A percentile compares a stretch with the other conserved stretches of the same genome.
Conservation (phyloP, 2,329 filamentous ascomycete genomes). For the Aureobasidium sp. region DNA sequence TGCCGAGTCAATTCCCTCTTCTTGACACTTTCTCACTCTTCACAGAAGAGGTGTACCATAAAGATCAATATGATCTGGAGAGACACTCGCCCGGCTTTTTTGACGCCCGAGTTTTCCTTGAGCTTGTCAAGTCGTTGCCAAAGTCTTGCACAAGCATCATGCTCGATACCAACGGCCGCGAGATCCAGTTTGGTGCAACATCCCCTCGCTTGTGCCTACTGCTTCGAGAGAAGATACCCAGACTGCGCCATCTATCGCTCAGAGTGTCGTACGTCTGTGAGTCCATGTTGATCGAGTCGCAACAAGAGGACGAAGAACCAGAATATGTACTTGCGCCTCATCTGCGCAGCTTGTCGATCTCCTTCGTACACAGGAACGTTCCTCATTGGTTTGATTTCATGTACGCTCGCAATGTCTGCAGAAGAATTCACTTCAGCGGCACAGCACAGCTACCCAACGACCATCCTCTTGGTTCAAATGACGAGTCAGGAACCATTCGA, state of each 20-base stretch:
- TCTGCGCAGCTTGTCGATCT: neutral
- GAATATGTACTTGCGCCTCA: neutral
- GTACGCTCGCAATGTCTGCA: neutral
- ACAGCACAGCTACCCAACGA: neutral
- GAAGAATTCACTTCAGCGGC: neutral
- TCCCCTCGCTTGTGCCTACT: neutral
- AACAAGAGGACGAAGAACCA: neutral
- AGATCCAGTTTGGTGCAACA: neutral
- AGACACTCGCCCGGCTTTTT: neutral
- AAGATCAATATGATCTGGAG: neutral
- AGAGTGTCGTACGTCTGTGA: neutral
- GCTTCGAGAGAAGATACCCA: neutral
- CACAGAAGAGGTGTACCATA: neutral
- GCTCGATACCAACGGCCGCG: slow-evolving; percentile 5
- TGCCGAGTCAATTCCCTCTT: neutral
- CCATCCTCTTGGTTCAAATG: neutral
- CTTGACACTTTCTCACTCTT: slow-evolving; percentile 1
- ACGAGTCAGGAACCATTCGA: neutral
- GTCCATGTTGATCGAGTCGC: neutral
- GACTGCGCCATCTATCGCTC: neutral
- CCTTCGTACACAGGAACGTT: neutral
- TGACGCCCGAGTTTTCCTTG: neutral
- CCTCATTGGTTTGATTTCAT: slow-evolving; percentile 3
- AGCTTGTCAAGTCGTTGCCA: slow-evolving; percentile 2
- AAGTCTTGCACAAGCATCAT: neutral